Percentiles rank a stretch among this genome's conserved stretches.
Evolutionary conservation across 768 basidiomycete species (phyloP).

Genomic region (Rhodotorula babjevae): DNA sequence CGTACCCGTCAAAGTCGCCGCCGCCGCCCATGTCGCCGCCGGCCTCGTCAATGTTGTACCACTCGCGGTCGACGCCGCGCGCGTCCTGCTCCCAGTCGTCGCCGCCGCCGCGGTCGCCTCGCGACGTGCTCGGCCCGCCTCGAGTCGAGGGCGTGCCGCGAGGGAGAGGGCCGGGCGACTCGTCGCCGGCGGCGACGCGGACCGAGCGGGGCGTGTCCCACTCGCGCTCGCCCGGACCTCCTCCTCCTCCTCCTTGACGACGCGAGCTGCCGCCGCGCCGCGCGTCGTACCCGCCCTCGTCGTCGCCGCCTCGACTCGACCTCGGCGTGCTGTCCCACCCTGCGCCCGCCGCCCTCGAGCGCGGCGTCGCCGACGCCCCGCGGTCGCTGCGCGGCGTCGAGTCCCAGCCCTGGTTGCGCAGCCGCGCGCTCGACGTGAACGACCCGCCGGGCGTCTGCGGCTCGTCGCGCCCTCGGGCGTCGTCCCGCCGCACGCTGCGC

Average conservation of each 20-base stretch:
- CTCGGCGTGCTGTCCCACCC: not conserved
- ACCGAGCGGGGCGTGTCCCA: conserved; percentile 43
- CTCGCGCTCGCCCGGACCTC: conserved; percentile 24
- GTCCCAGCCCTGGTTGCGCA: conserved; percentile 91
- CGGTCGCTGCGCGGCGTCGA: conserved; percentile 58
- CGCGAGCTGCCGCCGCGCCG: not conserved
- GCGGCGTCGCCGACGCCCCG: conserved; percentile 38
- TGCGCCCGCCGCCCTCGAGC: not conserved
- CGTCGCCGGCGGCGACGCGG: conserved; percentile 34
- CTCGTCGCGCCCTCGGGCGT: conserved; percentile 45
- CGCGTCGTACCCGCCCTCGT: not conserved
- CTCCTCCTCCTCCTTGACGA: too few relatives aligned
- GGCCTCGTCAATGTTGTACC: conserved; percentile 82
- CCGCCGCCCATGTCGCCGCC: conserved; percentile 66
- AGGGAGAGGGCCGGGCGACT: conserved; percentile 34
- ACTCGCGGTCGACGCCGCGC: conserved; percentile 81
- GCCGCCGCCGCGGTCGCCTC: conserved; percentile 5
- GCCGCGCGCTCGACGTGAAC: conserved; percentile 60
- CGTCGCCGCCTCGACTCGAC: not conserved
- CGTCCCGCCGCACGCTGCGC: not conserved
- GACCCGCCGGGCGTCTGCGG: conserved; percentile 27
- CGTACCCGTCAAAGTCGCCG: conserved; percentile 59
- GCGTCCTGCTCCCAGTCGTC: conserved; percentile 98
- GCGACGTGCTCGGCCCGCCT: not conserved
- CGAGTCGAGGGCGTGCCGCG: conserved; percentile 23